Percentiles rank a stretch among this genome's conserved stretches.
phyloP scores from a whole-genome alignment of 2,329 filamentous ascomycete species.

The Clonostachys sp. region DNA sequence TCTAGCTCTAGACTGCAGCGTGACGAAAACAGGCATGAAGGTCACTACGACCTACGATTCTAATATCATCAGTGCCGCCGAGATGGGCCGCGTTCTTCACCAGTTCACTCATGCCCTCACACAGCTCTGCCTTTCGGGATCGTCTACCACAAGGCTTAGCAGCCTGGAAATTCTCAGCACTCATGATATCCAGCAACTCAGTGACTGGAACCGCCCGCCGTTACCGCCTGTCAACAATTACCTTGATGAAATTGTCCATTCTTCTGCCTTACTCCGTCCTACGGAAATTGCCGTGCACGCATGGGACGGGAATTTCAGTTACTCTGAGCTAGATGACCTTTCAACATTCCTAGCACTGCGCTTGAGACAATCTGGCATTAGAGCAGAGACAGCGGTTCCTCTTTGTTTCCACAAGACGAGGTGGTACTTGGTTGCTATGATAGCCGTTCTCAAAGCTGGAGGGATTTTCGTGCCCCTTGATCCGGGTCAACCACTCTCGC shows the following conservation, averaged over 20 bases:
- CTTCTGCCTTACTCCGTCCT: constrained; percentile 9
- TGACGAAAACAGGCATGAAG: background rate
- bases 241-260: background rate
- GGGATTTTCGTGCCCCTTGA: background rate
- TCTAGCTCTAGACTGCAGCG: background rate
- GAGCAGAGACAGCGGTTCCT: constrained; percentile 31
- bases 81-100: constrained; percentile 1
- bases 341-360: background rate
- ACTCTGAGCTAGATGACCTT: background rate
- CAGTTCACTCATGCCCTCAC: background rate
- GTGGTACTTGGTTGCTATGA: constrained; percentile 1
- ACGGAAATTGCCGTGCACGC: constrained; percentile 28
- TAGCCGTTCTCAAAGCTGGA: constrained; percentile 1
- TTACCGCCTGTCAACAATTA: background rate
- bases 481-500: background rate
- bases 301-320: constrained; percentile 28
- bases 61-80: background rate
- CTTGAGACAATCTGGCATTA: constrained; percentile 24
- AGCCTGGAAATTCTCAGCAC: constrained; percentile 3
- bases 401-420: constrained; percentile 21
- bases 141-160: background rate
- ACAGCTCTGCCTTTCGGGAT: background rate
- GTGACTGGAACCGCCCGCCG: background rate
- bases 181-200: constrained; percentile 5
- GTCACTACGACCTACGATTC: background rate